Evolutionary conservation across 768 basidiomycete genomes (phyloP), one percentile per base, ranked within the genome.

Genomic region (Amanita phalloides): DNA sequence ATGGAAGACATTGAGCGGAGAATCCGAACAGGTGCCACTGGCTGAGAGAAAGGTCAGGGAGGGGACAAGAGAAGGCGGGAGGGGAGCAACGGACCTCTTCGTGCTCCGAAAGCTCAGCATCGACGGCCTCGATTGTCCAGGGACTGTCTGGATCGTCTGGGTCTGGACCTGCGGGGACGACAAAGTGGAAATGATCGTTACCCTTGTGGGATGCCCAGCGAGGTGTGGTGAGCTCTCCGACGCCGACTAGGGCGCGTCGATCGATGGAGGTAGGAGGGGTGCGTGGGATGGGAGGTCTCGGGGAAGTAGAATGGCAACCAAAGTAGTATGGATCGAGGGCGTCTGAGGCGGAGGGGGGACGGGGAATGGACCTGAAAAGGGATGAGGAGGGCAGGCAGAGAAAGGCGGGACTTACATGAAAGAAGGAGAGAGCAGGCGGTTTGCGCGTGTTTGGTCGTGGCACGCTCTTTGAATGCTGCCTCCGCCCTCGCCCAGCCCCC

Each of bases 171-270:
- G 70, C 69, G 21, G 70, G 59, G 4, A 68, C 54, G 26, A 72
- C 64, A 4, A 75, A 67, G 36, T 75, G 74, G 53, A 76, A 76
- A 20, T 64, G 58, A 48, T 65, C 74, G 57, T 66, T 64, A 33
- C 70, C 66, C 45, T 76, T 74, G 26, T 69, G 64, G 61, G 78
- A 78, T 54, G 77, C 77, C 94, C 93, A 99, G 55, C 93, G 79
- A 45, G 96, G 96, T n/a, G 96, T 99, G 17, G 92, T 73, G 30
- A 98, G 79, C 68, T 99, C 96, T 35, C 96, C 96, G 4, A 98
- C 88, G 23, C 96, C 96, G 49, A 98, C 81, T 37, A 98, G 80
- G 35, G 82, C 86, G 14, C 81, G 77, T 53, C 96, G 77, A 70
- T 98, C 93, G 55, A 92, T 91, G 57, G 71, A 64, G 20, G 87